Base-by-base conservation (phyloP, 139 green algal genomes). In the Picochlorum sp. region DNA sequence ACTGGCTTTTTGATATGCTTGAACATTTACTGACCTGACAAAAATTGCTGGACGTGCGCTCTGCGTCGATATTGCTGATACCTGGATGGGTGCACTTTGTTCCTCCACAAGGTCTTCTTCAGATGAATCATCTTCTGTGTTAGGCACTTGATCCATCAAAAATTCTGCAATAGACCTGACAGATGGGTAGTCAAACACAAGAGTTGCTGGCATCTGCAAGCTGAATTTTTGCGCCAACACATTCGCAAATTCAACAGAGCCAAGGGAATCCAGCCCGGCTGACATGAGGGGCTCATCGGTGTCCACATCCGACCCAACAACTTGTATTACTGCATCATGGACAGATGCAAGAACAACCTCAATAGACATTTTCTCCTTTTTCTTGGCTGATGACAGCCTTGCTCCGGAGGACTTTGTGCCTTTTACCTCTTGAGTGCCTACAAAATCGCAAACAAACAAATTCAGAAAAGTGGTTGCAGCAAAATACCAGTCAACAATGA, bases 121-220 rank as follows among this genome's bases (percentile, higher is more conserved):
- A 44, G 30, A 28, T 6, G 16, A 44, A 58, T 52, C 21, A 28
- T 31, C 62, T 4, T 47, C 41, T 1, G 18, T 31, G 26, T 73
- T 73, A 45, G 65, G 34, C 59, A 73, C 24, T 14, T 70, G 57
- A 4, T 58, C 41, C 4, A 65, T 15, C 7, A 77, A 66, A 41
- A 67, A 77, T 1, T 60, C 65, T 3, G 60, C 70, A 31, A 77
- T 60, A 14, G 71, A 65, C 23, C n/a, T 16, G 23, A 70, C 28
- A 13, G 71, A 63, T 49, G 85, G 85, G 66, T 88, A 87, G 74
- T 92, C 85, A 67, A 90, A 88, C 15, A 81, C 62, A 3, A 90
- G 61, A 11, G 85, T 90, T 50, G 55, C 62, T 1, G 84, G 82
- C 58, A 90, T 70, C 11, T 74, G 52, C 34, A 86, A 20, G 44